Evolutionary conservation across 352 stramenopile genomes (phyloP).

Genomic region (Phytophthora kernoviae): DNA sequence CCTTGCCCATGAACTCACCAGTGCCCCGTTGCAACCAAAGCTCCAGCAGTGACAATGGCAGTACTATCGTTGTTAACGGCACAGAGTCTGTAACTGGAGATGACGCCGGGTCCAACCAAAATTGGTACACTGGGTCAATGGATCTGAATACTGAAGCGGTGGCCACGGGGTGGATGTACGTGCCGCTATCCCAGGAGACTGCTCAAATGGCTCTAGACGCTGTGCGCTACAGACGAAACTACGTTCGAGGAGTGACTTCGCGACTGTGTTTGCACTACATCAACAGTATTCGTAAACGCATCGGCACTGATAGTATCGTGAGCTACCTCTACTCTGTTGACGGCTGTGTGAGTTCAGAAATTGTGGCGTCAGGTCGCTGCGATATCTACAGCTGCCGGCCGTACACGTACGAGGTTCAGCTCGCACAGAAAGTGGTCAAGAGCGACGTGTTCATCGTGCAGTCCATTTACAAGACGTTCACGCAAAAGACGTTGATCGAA

Average conservation of each 20-base stretch:
- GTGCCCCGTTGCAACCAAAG: background rate
- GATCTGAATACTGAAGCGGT: constrained; percentile 12
- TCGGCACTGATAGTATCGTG: constrained; percentile 16
- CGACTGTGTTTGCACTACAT: constrained; percentile 49
- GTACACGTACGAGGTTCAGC: constrained; percentile 50
- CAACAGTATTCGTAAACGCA: constrained; percentile 32
- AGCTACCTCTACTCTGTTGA: constrained; percentile 47
- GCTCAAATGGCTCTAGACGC: constrained; percentile 39
- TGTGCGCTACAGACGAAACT: constrained; percentile 48
- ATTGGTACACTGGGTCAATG: constrained; percentile 6
- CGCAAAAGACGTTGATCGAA: constrained; percentile 39
- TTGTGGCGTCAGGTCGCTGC: constrained; percentile 39
- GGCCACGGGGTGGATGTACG: constrained; percentile 23
- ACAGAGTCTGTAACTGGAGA: constrained; percentile 4
- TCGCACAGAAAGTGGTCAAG: constrained; percentile 33
- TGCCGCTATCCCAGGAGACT: constrained; percentile 21
- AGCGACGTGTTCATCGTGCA: constrained; percentile 40
- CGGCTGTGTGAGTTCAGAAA: constrained; percentile 32
- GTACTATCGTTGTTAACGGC: background rate
- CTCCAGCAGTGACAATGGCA: background rate
- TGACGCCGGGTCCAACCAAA: background rate
- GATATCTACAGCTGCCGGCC: constrained; percentile 51
- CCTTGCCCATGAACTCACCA: background rate
- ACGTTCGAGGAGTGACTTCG: constrained; percentile 34
- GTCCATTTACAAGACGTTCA: constrained; percentile 45